Evolutionary conservation across 345 rosid genomes (phyloP), one percentile per base, ranked within the genome.

Genomic region (Pistacia integerrima): DNA sequence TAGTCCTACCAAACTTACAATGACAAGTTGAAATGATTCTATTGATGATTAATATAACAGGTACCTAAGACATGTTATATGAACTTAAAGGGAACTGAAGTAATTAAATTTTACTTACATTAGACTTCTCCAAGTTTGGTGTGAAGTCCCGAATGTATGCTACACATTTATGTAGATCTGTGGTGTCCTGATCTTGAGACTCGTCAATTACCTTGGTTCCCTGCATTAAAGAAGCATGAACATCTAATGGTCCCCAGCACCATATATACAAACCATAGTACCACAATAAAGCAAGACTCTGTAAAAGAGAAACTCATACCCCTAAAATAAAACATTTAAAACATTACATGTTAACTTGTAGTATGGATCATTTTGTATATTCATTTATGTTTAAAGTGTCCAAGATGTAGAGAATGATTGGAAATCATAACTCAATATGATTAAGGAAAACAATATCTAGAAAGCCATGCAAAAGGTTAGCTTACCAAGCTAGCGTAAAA

Each of bases 101-200:
- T 59, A 17, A 22, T 41, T 41, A 16, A 64, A 61, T 36, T 25
- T 8, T 65, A 85, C 94, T 75, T 79, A 97, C 98, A 65, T 51
- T 85, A 70, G 90, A 81, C 64, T 74, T 87, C 8, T 88, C 88
- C 78, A 72, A 73, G 71, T 87, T 73, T 3, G 90, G 84, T 51
- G 89, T 54, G 71, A 55, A 78, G 84, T 88, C 80, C 55, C 74
- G 68, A 73, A 97, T 88, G 75, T 81, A 85, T 17, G 82, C 73
- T 51, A 97, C 66, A 57, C 98, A 97, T 80, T 97, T 97, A 78
- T 94, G 93, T 51, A 97, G 89, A 87, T 97, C 98, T 0, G 98
- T 97, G 71, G 97, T 92, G 80, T 94, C 98, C 86, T 97, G 99
- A 86, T 94, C 97, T 59, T 91, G 86, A 74, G 97, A 91, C 74